phyloP scores from a whole-genome alignment of 345 rosid genomes.

The Carallia brachiata region DNA sequence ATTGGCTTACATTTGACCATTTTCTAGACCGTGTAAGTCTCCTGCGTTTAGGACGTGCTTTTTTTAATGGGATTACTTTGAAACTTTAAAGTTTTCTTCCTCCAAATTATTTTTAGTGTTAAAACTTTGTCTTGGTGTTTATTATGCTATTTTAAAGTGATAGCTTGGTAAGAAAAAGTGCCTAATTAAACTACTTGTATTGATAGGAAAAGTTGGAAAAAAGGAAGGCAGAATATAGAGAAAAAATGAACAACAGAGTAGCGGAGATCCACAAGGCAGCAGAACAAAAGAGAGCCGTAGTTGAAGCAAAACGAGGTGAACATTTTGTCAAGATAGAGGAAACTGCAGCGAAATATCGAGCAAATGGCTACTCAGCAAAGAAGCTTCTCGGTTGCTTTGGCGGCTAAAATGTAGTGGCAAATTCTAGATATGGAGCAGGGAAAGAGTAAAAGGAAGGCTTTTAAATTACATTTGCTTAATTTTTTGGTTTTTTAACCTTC shows the following conservation, averaged over 20 bases:
- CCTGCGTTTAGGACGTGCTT: neutral
- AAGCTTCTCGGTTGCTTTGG: slow-evolving; percentile 44
- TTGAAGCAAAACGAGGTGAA: slow-evolving; percentile 49
- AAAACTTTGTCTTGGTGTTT: too few relatives aligned
- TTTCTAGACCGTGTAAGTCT: too few relatives aligned
- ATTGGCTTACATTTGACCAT: too few relatives aligned
- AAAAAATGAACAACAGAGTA: slow-evolving; percentile 52
- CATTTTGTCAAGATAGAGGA: slow-evolving; percentile 45
- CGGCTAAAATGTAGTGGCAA: slow-evolving; percentile 9
- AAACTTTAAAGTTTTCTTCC: neutral
- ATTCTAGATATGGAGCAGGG: neutral
- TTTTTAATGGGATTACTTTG: neutral
- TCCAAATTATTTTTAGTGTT: neutral
- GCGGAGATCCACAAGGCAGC: slow-evolving; percentile 58
- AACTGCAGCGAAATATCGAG: slow-evolving; percentile 44
- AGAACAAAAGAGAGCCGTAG: slow-evolving; percentile 57
- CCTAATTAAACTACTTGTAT: neutral
- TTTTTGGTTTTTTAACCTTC: too few relatives aligned
- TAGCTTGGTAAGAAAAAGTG: neutral
- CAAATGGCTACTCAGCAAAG: slow-evolving; percentile 44
- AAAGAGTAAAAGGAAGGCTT: neutral
- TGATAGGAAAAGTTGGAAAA: slow-evolving; percentile 53
- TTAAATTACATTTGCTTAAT: neutral
- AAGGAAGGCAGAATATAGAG: slow-evolving; percentile 56
- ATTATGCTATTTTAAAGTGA: neutral